Base-by-base conservation (phyloP, 768 basidiomycete species). In the Cyathus striatus region DNA sequence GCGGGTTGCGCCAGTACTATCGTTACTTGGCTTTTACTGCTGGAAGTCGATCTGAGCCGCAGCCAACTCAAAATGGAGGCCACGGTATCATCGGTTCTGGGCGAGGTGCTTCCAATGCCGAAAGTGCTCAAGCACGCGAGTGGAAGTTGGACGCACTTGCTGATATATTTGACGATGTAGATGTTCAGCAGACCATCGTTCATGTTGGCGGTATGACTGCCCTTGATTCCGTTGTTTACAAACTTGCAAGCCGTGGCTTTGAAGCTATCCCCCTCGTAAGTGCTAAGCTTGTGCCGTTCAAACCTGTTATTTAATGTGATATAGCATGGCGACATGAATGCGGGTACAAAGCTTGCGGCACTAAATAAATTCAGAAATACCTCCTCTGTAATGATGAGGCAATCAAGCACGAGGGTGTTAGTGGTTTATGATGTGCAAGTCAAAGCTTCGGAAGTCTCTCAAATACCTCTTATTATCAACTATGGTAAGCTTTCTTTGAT, bases 1-100 rank as follows among this genome's bases (percentile, higher is more conserved):
- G 90, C 17, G 90, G 90, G 17, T 69, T 98, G 24, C 86, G 94
- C 42, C 95, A 98, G 57, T 97, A 89, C 64, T 99, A 98, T 65
- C 76, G 98, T 27, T 99, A 96, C 59, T 76, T 97, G 21, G 90
- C 95, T 1, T 92, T 97, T 61, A 94, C 92, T 2, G 90, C 92
- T 10, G 85, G 88, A 16, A 81, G 85, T 42, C 76, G 87, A 34
- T 68, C 78, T 20, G 81, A 88, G 43, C 70, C 79, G 10, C 64
- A 57, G 43, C 46, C 68, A 27, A 57, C 66, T 3, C 60, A 68
- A 5, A 75, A 72, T 32, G 75, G 76, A 22, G 86, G 89, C 13
- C 72, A 87, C 34, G 90, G 93, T 5, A 94, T 94, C 45, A 96
- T 96, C 51, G 93, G 93, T 14, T 92, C 90, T 25, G 93, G 94